Base-by-base conservation (phyloP, 306 rosid species). In the Heteromeles arbutifolia region DNA sequence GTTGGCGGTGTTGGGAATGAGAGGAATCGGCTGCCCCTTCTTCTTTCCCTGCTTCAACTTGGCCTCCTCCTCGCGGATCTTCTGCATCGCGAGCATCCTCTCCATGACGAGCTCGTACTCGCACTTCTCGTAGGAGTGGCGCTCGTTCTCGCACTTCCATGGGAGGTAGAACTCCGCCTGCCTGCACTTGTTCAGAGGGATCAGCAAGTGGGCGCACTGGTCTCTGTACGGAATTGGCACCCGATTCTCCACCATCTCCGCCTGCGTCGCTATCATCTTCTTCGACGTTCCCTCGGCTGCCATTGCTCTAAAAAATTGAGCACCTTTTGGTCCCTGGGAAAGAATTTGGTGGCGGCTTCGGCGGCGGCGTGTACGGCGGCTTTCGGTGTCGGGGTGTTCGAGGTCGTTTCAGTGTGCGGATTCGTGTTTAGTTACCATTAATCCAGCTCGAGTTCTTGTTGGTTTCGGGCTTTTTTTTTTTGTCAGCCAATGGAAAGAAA, bases 241-340 rank as follows among this genome's bases (percentile, higher is more conserved):
- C 91, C 80, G 84, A 28, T 91, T 89, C 76, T 92, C 97, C 41
- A 89, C 91, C 99, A 95, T 92, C 79, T 95, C 97, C 34, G 79
- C 95, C 82, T 90, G 97, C 25, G 97, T 90, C 39, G 97, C 98
- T 52, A 95, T 92, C 98, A 92, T 95, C 95, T 90, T 89, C 93
- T 95, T 92, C 84, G 97, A 87, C 52, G 97, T 90, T 5, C 97
- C 97, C 48, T 84, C 84, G 6, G 84, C 84, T 37, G 90, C 94
- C 98, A 89, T 74, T 64, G 13, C 41, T 64, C 19, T 1, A 12
- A 64, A 29, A 31, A 18, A 31, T 31, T 29, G 18, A 64, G 68
- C 41, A 19, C 66, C 32, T 8, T 43, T n/a, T 43, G 31, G 69
- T 37, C 41, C 41, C 41, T 37, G 41, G 9, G 41, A 37, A 37